Base-by-base conservation (phyloP, 257 asterid genomes). In the Fraxinus quadrangulata region DNA sequence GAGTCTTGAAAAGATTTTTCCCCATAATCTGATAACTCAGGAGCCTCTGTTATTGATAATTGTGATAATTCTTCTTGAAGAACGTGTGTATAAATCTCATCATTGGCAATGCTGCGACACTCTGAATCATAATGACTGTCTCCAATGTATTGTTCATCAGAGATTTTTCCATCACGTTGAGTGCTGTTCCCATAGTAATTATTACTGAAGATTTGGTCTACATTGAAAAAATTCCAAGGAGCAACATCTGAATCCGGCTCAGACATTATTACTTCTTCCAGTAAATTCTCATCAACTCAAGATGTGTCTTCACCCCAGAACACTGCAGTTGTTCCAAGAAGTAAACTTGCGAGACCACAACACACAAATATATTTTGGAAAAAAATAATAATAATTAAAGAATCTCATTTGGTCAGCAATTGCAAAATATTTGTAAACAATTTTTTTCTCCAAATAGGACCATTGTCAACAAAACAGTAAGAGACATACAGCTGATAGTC, bases 141-240 rank as follows among this genome's bases (percentile, higher is more conserved):
- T 63, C 83, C 71, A 70, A 84, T 56, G 77, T 93, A 89, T 71
- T 90, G 93, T 67, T 93, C 97, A 61, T 82, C 94, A 75, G 84
- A 86, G 71, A 95, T 90, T 75, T 84, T 86, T 71, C 89, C 87
- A 56, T 84, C 96, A 84, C 89, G 89, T 77, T 88, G 94, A 67
- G 80, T 85, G 81, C 84, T 76, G 84, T 89, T 94, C 19, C 97
- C 97, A 24, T 93, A 90, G 75, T 91, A 93, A 85, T 82, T 86
- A 83, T 85, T 85, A 78, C 90, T 90, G 86, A 91, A 92, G 73
- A 90, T 82, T 76, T 81, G 83, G 71, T 93, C 93, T 16, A 89
- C 76, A 67, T 89, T 85, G 77, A 95, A 83, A 75, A 90, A 84
- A 76, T 87, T 73, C 94, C 97, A 91, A 6, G 84, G 78, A 77